Percentiles rank a stretch among this genome's conserved stretches.
Conservation (phyloP, 2,329 filamentous ascomycete genomes). For the Apiospora arundinis region DNA sequence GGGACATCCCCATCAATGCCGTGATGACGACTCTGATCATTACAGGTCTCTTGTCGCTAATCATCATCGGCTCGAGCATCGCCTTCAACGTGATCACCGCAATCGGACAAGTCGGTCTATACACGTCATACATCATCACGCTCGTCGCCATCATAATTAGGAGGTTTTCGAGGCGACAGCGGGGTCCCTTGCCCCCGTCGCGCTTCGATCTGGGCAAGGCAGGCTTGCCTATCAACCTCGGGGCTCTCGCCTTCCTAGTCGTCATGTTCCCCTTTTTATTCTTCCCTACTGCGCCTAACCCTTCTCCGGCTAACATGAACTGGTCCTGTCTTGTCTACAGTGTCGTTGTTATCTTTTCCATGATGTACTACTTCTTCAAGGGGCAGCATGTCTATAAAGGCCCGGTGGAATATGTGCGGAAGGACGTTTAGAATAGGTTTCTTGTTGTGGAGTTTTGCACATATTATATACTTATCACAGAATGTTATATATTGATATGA, state of each 20-base stretch:
- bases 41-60: neutral
- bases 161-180: neutral
- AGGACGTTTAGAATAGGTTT: neutral
- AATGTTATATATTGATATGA: neutral
- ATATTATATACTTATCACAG: too few species aligned
- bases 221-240: neutral
- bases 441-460: too few species aligned
- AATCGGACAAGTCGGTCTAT: neutral
- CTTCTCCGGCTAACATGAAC: neutral
- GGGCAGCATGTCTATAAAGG: neutral
- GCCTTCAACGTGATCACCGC: neutral
- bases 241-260: neutral
- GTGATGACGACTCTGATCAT: neutral
- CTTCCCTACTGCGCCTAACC: neutral
- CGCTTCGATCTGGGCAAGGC: neutral
- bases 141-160: neutral
- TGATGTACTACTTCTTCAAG: neutral
- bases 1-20: conserved; percentile 5
- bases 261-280: neutral
- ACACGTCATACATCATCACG: neutral
- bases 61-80: conserved; percentile 15
- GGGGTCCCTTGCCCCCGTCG: neutral
- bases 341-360: neutral
- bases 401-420: neutral
- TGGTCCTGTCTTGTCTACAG: neutral